A percentile compares a stretch with the other conserved stretches of the same genome.
Evolutionary conservation across 1,139 yeast genomes (phyloP).

Genomic region (Pichia sp.): DNA sequence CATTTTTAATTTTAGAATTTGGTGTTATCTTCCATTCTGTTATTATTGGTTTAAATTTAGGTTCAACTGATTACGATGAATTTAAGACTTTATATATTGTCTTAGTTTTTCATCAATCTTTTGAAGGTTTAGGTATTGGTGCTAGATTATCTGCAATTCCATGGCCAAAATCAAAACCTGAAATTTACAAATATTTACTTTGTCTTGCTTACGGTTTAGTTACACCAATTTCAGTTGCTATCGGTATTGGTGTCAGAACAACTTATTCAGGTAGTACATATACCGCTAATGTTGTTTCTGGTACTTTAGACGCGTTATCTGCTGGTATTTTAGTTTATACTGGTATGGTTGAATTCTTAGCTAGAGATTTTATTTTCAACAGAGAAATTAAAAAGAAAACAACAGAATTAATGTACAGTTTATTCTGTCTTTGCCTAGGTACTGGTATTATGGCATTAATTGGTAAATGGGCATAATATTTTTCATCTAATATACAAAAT

Average conservation of each 20-base stretch:
- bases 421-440: conserved; percentile 48
- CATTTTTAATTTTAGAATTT: conserved; percentile 44
- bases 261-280: conserved; percentile 52
- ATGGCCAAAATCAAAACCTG: conserved; percentile 46
- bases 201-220: conserved; percentile 49
- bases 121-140: conserved; percentile 91
- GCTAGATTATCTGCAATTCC: conserved; percentile 69
- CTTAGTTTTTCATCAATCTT: conserved; percentile 81
- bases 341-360: conserved; percentile 81
- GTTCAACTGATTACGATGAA: conserved; percentile 55
- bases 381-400: conserved; percentile 45
- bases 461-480: conserved; percentile 76
- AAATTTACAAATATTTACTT: conserved; percentile 17
- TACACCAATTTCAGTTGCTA: conserved; percentile 80
- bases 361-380: conserved; percentile 74
- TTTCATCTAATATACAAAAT: background rate
- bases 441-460: conserved; percentile 80
- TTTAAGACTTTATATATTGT: conserved; percentile 73
- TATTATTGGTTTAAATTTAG: conserved; percentile 47
- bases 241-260: conserved; percentile 77
- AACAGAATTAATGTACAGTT: conserved; percentile 33
- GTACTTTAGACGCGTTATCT: conserved; percentile 75
- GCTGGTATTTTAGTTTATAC: conserved; percentile 83
- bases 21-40: conserved; percentile 54
- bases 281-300: conserved; percentile 63